phyloP scores from a whole-genome alignment of 192 early-diverging fungal species.

The Podila epigama region DNA sequence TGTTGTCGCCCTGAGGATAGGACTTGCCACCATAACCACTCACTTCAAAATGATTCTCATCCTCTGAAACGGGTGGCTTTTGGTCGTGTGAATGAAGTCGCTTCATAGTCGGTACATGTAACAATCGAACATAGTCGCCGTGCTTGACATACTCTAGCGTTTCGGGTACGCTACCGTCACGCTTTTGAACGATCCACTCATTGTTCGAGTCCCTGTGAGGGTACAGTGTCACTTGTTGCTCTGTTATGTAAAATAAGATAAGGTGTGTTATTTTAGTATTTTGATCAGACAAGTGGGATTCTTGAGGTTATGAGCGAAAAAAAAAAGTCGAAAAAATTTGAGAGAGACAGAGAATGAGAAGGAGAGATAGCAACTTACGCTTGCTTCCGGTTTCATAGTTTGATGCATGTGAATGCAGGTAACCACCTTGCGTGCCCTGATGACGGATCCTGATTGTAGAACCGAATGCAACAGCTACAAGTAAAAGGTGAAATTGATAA shows the following conservation, averaged over 20 bases:
- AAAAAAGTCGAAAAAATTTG: no score
- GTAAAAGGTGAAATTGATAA: not conserved
- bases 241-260: slow-evolving; percentile 12
- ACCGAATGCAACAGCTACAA: slow-evolving; percentile 69
- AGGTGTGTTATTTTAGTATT: not conserved
- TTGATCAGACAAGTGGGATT: not conserved
- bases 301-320: no score
- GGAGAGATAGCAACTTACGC: slow-evolving; percentile 54
- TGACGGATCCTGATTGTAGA: slow-evolving; percentile 71
- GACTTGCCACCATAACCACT: slow-evolving; percentile 70
- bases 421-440: slow-evolving; percentile 75
- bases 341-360: no score
- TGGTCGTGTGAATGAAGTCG: slow-evolving; percentile 78
- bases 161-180: slow-evolving; percentile 30
- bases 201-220: slow-evolving; percentile 87
- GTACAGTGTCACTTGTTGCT: slow-evolving; percentile 57
- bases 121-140: slow-evolving; percentile 79
- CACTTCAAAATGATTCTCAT: slow-evolving; percentile 80
- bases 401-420: slow-evolving; percentile 74
- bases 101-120: slow-evolving; percentile 67
- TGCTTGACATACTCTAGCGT: slow-evolving; percentile 60
- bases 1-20: slow-evolving; percentile 80
- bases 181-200: slow-evolving; percentile 68
- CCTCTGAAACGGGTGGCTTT: slow-evolving; percentile 69
- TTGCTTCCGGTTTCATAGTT: slow-evolving; percentile 80